Evolutionary conservation across 176 grass and related monocot species (phyloP).

Genomic region (Aegilops longissima): DNA sequence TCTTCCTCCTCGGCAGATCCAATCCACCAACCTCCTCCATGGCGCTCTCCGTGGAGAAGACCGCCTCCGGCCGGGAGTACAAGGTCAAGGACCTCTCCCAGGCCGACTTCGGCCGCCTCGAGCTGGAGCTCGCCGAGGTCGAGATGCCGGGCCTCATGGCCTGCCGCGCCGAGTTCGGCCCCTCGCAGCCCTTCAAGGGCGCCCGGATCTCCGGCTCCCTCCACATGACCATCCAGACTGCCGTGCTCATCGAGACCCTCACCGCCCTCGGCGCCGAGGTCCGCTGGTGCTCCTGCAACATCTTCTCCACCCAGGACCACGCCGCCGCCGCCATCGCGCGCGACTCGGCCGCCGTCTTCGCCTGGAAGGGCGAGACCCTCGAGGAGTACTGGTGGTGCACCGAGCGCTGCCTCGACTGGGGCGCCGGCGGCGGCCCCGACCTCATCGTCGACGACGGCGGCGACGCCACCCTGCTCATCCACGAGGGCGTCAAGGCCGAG

Average conservation of each 20-base stretch:
- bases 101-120: conserved; percentile 81
- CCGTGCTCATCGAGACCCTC: conserved; percentile 97
- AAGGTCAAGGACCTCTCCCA: conserved; percentile 89
- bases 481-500: conserved; percentile 90
- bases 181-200: conserved; percentile 67
- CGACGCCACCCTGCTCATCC: conserved; percentile 88
- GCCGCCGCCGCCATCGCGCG: conserved; percentile 90
- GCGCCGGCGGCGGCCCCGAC: conserved; percentile 65
- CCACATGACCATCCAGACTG: conserved; percentile 96
- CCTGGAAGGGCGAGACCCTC: conserved; percentile 95
- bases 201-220: conserved; percentile 83
- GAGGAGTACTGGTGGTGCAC: conserved; percentile 99
- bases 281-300: conserved; percentile 96
- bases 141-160: conserved; percentile 96
- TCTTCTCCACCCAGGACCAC: conserved; percentile 99
- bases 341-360: conserved; percentile 86
- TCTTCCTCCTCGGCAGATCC: conserved; percentile 12
- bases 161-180: conserved; percentile 76
- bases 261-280: conserved; percentile 91
- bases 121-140: conserved; percentile 87
- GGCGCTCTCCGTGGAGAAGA: conserved; percentile 82
- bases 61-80: conserved; percentile 70
- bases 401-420: conserved; percentile 98
- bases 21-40: conserved; percentile 30
- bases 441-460: conserved; percentile 96